Evolutionary conservation across 2,329 filamentous ascomycete species (phyloP), one percentile per base, ranked within the genome.

Genomic region (Metarhizium guizhouense): DNA sequence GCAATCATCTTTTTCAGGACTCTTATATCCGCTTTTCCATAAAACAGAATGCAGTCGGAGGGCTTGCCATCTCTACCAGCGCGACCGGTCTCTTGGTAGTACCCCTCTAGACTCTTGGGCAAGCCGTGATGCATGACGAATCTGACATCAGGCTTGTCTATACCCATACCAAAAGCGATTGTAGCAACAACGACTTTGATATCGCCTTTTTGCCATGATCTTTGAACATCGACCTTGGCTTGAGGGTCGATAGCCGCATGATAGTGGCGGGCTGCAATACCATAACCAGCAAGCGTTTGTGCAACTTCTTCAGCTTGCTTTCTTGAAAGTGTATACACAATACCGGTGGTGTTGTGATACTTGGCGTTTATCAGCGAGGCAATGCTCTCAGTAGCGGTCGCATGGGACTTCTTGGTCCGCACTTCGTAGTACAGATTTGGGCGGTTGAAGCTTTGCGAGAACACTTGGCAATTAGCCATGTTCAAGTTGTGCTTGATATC

Each of bases 141-240:
- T 32, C 94, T 88, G 51, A 99, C 94, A 68, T 99, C 88, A 0
- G 92, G 83, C 70, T 99, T 99, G 75, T 99, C 94, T 61, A 99
- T 99, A n/a, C 94, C 94, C 94, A 99, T 99, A 6, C 94, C 94
- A 67, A 99, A 99, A 29, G 94, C 94, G 69, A 99, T 97, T 0
- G 94, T 99, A 20, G 94, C 95, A 52, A 99, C 94, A 47, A 99
- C 95, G 38, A 99, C 88, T 62, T 96, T 88, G 64, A 86, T 82
- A 53, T 77, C 74, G 6, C 91, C 90, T 47, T 73, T 75, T 69
- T 99, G 94, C 94, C 94, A 99, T 34, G 84, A 71, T 58, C 81
- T 81, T 69, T 97, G 93, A 4, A 94, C 81, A 6, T 78, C 68
- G 1, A 79, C 77, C 67, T 93, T 93, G 53, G 88, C 82, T 4